Percentiles rank a stretch among this genome's conserved stretches.
These are phyloP conservation scores for Didymellaceae sp. DNA, from an alignment of 2,329 filamentous ascomycete species.

Conservation along the genomic window DNA sequence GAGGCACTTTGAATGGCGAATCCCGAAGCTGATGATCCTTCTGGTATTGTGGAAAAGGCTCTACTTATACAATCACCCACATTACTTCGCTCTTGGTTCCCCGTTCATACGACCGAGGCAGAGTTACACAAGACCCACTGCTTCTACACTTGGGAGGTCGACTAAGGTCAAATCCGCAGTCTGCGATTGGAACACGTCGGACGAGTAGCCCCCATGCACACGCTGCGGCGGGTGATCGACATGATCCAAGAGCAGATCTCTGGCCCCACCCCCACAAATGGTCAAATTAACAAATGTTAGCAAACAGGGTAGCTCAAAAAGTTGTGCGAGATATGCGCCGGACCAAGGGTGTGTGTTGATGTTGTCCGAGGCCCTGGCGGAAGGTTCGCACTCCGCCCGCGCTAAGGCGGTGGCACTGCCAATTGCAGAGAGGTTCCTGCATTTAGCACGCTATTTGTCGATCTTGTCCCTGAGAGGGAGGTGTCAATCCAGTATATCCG, in stretches of 20 bases:
- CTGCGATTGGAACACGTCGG: conserved; percentile 9
- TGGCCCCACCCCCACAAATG: conserved; percentile 4
- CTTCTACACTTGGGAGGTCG: not conserved
- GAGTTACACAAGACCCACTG: not conserved
- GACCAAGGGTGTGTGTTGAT: conserved; percentile 13
- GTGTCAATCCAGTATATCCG: conserved; percentile 1
- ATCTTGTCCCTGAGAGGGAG: conserved; percentile 7
- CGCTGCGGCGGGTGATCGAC: conserved; percentile 15
- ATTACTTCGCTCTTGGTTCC: conserved; percentile 11
- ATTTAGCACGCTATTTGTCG: conserved; percentile 6
- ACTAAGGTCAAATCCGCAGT: conserved; percentile 7
- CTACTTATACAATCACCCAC: conserved; percentile 9
- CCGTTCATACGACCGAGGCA: conserved; percentile 13
- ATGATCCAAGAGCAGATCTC: conserved; percentile 9
- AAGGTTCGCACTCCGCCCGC: conserved; percentile 7
- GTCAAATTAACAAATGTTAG: not conserved
- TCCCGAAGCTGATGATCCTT: not conserved
- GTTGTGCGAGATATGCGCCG: not conserved
- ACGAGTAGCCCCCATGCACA: not conserved
- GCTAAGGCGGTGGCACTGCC: conserved; percentile 1
- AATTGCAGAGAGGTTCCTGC: conserved; percentile 12
- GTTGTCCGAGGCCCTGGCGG: not conserved
- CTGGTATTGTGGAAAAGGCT: not conserved
- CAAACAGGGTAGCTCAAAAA: not conserved
- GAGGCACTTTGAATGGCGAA: not conserved